Percentiles rank a stretch among this genome's conserved stretches.
Evolutionary conservation across 176 grass and related monocot genomes (phyloP).

Genomic region (Canna indica): DNA sequence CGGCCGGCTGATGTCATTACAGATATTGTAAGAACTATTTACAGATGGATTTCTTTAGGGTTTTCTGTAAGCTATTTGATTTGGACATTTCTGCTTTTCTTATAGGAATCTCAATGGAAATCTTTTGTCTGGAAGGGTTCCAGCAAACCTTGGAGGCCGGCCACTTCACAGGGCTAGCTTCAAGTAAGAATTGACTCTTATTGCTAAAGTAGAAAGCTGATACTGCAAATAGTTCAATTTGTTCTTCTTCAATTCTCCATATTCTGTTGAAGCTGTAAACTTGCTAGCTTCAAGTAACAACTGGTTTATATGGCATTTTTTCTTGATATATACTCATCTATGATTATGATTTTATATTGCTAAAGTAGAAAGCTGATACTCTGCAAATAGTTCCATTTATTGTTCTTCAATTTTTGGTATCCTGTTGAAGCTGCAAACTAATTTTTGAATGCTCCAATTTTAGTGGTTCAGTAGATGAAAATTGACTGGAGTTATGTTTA

Average conservation of each 20-base stretch:
- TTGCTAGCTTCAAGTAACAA: constrained; percentile 93
- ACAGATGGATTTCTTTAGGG: background rate
- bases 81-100: constrained; percentile 12
- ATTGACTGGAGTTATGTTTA: background rate
- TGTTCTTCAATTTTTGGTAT: background rate
- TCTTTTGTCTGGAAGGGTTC: constrained; percentile 77
- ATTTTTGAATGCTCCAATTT: background rate
- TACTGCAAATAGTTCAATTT: background rate
- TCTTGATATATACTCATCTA: background rate
- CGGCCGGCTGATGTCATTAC: constrained; percentile 48
- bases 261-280: no score
- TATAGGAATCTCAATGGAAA: constrained; percentile 95
- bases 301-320: background rate
- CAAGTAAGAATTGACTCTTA: constrained; percentile 40
- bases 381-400: background rate
- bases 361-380: background rate
- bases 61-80: background rate
- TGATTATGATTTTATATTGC: background rate
- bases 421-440: background rate
- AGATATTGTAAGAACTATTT: constrained; percentile 58
- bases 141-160: constrained; percentile 76
- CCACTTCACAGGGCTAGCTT: constrained; percentile 94
- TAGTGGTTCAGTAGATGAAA: background rate
- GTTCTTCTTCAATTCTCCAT: no score
- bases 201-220: background rate